Percentiles rank a stretch among this genome's conserved stretches.
Evolutionary conservation across 169 alveolate species (phyloP).

Genomic region (Fabrea salina): DNA sequence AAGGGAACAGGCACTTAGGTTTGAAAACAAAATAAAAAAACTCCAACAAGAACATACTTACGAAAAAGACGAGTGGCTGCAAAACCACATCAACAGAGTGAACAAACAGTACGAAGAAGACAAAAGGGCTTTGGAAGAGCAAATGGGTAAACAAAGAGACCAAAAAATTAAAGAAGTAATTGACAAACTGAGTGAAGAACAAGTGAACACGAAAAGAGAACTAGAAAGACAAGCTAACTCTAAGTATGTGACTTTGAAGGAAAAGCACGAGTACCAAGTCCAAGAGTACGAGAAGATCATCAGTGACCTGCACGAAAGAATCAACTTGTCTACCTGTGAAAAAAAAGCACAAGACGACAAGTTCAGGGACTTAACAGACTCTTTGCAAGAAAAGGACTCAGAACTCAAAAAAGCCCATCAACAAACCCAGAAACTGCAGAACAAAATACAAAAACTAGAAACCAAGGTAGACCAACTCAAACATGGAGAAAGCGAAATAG

Average conservation of each 20-base stretch:
- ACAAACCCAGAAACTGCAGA: background rate
- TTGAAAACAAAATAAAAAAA: background rate
- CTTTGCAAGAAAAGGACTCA: slow-evolving; percentile 8
- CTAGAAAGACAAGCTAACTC: slow-evolving; percentile 7
- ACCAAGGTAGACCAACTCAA: background rate
- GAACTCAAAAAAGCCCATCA: background rate
- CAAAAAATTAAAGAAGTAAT: slow-evolving; percentile 5
- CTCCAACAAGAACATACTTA: background rate
- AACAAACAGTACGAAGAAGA: slow-evolving; percentile 3
- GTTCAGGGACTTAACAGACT: background rate
- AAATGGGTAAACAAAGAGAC: background rate
- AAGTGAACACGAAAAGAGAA: background rate
- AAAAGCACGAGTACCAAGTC: slow-evolving; percentile 2
- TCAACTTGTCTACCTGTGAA: background rate
- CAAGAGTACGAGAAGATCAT: background rate
- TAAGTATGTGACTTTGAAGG: background rate
- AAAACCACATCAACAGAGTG: background rate
- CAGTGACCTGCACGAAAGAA: background rate
- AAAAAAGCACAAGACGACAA: background rate
- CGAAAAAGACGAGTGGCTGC: slow-evolving; percentile 13
- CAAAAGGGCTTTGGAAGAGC: background rate
- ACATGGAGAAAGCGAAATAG: background rate
- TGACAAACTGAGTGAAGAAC: slow-evolving; percentile 21
- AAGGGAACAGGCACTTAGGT: background rate
- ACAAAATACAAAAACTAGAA: background rate